Percentiles rank a stretch among this genome's conserved stretches.
Evolutionary conservation across 352 stramenopile genomes (phyloP).

Genomic region (Plasmopara viticola): DNA sequence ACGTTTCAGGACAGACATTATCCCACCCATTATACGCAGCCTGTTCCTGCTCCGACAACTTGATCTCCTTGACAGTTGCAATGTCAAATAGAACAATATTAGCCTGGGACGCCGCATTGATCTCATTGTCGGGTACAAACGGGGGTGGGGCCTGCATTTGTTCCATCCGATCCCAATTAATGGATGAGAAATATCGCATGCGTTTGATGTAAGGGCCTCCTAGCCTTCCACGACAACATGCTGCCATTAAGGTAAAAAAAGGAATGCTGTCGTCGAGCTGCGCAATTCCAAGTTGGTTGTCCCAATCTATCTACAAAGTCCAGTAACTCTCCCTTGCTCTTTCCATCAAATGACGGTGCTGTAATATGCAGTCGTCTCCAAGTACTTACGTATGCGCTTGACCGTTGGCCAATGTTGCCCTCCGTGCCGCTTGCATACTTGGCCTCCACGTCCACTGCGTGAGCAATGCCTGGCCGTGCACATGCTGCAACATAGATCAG

Average conservation of each 20-base stretch:
- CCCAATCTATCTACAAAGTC: not conserved
- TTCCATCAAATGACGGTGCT: not conserved
- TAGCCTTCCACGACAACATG: not conserved
- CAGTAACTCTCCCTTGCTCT: not conserved
- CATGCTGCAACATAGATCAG: not conserved
- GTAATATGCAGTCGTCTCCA: not conserved
- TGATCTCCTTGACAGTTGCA: slow-evolving; percentile 58
- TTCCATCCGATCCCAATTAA: slow-evolving; percentile 76
- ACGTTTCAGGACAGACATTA: slow-evolving; percentile 68
- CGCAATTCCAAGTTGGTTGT: not conserved
- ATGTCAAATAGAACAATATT: slow-evolving; percentile 81
- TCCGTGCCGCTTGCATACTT: not conserved
- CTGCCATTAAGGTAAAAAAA: slow-evolving; percentile 2
- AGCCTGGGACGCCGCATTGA: slow-evolving; percentile 77
- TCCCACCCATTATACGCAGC: slow-evolving; percentile 64
- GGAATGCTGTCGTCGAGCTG: not conserved
- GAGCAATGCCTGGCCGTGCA: not conserved
- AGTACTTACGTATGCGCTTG: not conserved
- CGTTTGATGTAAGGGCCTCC: not conserved
- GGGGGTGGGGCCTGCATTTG: slow-evolving; percentile 54
- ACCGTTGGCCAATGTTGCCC: not conserved
- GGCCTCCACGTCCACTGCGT: not conserved
- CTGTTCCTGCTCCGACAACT: slow-evolving; percentile 65
- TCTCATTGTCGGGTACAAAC: slow-evolving; percentile 79
- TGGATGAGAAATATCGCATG: slow-evolving; percentile 2